Evolutionary conservation across 345 rosid species (phyloP), one percentile per base, ranked within the genome.

Genomic region (Syzygium aromaticum): DNA sequence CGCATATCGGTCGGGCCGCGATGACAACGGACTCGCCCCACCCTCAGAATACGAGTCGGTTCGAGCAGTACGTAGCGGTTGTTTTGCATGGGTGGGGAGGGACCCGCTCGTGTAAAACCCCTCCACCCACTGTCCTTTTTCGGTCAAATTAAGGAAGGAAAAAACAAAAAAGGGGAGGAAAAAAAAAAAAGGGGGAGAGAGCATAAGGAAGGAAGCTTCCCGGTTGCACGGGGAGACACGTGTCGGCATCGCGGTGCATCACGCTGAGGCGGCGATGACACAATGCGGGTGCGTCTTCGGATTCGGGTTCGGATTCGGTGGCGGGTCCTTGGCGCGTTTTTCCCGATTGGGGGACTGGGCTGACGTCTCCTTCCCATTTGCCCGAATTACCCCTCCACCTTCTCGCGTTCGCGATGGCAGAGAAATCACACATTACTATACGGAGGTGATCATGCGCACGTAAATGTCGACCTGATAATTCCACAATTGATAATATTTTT

Each of bases 11-110:
- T 30, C 4, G 25, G 5, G 0, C 38, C 3, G 12, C 2, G 21
- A 67, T 3, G 1, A 67, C 1, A 17, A 67, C 0, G 5, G 25
- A 8, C 2, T 73, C 0, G 1, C 0, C 5, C 0, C 5, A 4
- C 19, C 6, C 43, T 33, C 11, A 25, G 80, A 38, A 19, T 54
- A 73, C 25, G 5, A 5, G 25, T 8, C 2, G 49, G 19, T 73
- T 9, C 7, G 22, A 33, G 19, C 14, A 9, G 19, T 5, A 17
- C 7, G 3, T 9, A 67, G 0, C 11, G 13, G n/a, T n/a, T n/a
- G n/a, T n/a, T n/a, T n/a, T n/a, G n/a, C n/a, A n/a, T n/a, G n/a
- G n/a, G n/a, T n/a, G n/a, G 9, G 46, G 78, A 10, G 78, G 78
- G 78, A 33, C 80, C 80, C 80, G 23, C 80, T 19, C 80, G 80